Conservation (phyloP, 306 rosid genomes). For the Luffa aegyptiaca region DNA sequence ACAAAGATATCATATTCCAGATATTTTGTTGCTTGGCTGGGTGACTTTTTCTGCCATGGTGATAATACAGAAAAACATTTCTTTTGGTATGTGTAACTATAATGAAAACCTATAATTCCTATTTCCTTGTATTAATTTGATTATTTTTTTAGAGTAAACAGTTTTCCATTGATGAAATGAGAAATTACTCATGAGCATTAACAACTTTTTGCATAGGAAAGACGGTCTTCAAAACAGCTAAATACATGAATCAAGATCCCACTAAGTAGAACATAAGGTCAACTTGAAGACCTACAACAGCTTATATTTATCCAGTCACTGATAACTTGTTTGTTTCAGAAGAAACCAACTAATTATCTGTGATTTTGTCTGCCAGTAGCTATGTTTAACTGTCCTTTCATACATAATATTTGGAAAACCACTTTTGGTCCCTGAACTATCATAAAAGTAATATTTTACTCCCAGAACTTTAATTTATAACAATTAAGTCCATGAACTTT, state of each 20-base stretch:
- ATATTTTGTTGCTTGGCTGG: neutral
- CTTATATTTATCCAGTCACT: neutral
- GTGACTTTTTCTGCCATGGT: neutral
- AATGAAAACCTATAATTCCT: neutral
- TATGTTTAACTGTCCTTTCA: neutral
- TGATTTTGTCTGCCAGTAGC: neutral
- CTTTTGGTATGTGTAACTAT: neutral
- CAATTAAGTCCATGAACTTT: too few relatives aligned
- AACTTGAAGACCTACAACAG: neutral
- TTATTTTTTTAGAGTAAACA: neutral
- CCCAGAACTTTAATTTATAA: too few relatives aligned
- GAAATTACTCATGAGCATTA: neutral
- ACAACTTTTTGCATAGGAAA: neutral
- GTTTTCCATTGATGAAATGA: neutral
- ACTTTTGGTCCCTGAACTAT: too few relatives aligned
- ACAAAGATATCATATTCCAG: neutral
- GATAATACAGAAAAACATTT: neutral
- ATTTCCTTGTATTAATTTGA: neutral
- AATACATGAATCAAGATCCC: neutral
- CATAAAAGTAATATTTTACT: too few relatives aligned
- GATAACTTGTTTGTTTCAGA: too few relatives aligned
- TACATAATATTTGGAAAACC: too few relatives aligned
- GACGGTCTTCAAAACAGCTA: neutral
- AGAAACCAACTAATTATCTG: neutral
- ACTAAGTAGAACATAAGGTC: neutral